phyloP scores from a whole-genome alignment of 2,329 filamentous ascomycete genomes.

The Aspergillus carbonarius region DNA sequence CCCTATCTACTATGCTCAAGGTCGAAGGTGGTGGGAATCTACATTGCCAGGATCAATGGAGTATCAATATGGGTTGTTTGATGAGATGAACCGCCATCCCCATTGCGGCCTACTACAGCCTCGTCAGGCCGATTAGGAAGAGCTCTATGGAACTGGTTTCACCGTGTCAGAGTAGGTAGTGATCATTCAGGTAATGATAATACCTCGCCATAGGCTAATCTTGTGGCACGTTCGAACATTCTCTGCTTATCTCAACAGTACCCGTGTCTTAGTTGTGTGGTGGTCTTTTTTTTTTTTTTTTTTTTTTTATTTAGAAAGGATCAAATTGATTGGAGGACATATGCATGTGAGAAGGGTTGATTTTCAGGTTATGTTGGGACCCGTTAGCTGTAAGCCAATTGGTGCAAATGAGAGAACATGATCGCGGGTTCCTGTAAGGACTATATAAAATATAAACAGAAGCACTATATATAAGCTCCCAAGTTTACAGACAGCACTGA shows the following conservation, averaged over 20 bases:
- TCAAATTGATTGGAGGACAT: too few species aligned
- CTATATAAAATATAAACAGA: neutral
- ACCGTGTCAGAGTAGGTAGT: neutral
- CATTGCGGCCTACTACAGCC: conserved; percentile 16
- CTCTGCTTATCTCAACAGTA: too few species aligned
- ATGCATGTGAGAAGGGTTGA: neutral
- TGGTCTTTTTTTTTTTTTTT: too few species aligned
- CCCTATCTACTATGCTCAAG: conserved; percentile 38
- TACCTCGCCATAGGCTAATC: too few species aligned
- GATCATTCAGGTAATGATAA: neutral
- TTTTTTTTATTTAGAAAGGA: too few species aligned
- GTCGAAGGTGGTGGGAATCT: conserved; percentile 40
- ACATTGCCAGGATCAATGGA: conserved; percentile 32
- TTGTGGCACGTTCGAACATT: too few species aligned
- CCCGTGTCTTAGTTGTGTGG: too few species aligned
- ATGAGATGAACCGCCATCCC: conserved; percentile 32
- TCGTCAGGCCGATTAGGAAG: neutral
- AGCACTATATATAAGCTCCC: neutral
- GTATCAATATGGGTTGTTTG: conserved; percentile 40
- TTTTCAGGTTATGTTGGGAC: too few species aligned
- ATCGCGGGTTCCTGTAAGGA: neutral
- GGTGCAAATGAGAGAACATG: neutral
- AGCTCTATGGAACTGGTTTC: neutral
- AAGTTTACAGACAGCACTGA: neutral
- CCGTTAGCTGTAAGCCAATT: neutral